Evolutionary conservation across 2,329 filamentous ascomycete species (phyloP), one percentile per base, ranked within the genome.

Genomic region (Davidsoniella australis): DNA sequence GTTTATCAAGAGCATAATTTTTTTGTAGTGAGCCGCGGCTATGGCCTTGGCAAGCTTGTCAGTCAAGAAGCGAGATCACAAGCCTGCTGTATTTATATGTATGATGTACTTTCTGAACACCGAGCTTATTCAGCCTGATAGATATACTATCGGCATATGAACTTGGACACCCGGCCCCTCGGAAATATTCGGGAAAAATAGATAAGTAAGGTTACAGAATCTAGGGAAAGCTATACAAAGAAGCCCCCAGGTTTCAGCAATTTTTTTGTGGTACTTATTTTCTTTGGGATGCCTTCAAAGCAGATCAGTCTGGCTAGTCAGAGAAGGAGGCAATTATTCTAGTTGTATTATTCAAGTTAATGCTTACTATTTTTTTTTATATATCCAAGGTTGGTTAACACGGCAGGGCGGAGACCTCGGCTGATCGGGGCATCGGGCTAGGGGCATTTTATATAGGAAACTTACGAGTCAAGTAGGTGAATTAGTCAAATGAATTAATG

Each of bases 331-430:
- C 38, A 40, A 40, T 40, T 40, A 16, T 40, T 2, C 18, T 18
- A 18, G 18, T 18, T 2, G 18, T 47, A 23, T 39, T 41, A 40
- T 8, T 37, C 17, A n/a, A 10, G 14, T 7, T 45, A 26, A n/a
- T n/a, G 12, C 18, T 46, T 46, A 4, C 8, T 12, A 16, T 16
- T 39, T 33, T 38, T 37, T 38, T 8, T 29, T n/a, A n/a, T n/a
- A 18, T n/a, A 24, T 3, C 18, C 24, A 23, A n/a, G 36, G 43
- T 33, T 51, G 45, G 41, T 40, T 24, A 14, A 10, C 16, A 16
- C 45, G 45, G 45, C 41, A 26, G 41, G 39, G 49, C 49, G 45
- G 44, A 51, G 40, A 51, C 41, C 49, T 48, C 45, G 45, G 49
- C 24, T 48, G 39, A 29, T 51, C 41, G 39, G 47, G 16, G 40